A percentile compares a stretch with the other conserved stretches of the same genome.
Evolutionary conservation across 2,329 filamentous ascomycete species (phyloP).

Genomic region (Apiospora arundinis): DNA sequence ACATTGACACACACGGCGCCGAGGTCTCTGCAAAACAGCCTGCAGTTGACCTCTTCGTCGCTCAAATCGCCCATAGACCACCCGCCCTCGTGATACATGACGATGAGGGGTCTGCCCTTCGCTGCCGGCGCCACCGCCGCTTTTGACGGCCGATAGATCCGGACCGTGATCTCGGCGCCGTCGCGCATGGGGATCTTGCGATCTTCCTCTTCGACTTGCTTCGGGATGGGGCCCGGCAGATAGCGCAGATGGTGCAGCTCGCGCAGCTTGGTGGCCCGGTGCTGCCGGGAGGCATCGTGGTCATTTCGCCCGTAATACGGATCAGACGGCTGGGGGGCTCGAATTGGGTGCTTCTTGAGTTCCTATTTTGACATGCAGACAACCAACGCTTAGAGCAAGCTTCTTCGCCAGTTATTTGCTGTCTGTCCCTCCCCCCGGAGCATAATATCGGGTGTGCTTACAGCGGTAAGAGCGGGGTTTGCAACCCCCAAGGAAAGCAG

Average conservation of each 20-base stretch:
- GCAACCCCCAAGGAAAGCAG: constrained; percentile 32
- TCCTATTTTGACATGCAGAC: constrained; percentile 23
- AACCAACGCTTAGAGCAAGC: not conserved
- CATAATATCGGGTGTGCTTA: constrained; percentile 24
- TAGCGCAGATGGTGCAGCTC: constrained; percentile 38
- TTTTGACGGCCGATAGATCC: constrained; percentile 39
- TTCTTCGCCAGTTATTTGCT: not conserved
- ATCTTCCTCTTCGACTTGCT: constrained; percentile 37
- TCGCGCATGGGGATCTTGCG: constrained; percentile 42
- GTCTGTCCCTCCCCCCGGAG: not conserved
- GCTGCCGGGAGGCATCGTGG: constrained; percentile 30
- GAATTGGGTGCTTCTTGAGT: constrained; percentile 29
- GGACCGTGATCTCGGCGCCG: constrained; percentile 39
- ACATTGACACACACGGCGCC: constrained; percentile 50
- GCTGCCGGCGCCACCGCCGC: constrained; percentile 10
- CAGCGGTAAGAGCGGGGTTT: constrained; percentile 32
- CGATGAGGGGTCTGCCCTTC: constrained; percentile 38
- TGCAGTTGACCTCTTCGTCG: constrained; percentile 41
- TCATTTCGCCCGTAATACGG: constrained; percentile 33
- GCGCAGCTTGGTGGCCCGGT: constrained; percentile 34
- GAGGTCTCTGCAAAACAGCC: constrained; percentile 39
- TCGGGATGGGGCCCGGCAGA: constrained; percentile 34
- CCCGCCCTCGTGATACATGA: constrained; percentile 44
- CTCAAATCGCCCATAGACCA: constrained; percentile 43
- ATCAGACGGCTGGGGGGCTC: constrained; percentile 32